Base-by-base conservation (phyloP, 2,329 filamentous ascomycete genomes). In the Dothideomycetidae sp. region DNA sequence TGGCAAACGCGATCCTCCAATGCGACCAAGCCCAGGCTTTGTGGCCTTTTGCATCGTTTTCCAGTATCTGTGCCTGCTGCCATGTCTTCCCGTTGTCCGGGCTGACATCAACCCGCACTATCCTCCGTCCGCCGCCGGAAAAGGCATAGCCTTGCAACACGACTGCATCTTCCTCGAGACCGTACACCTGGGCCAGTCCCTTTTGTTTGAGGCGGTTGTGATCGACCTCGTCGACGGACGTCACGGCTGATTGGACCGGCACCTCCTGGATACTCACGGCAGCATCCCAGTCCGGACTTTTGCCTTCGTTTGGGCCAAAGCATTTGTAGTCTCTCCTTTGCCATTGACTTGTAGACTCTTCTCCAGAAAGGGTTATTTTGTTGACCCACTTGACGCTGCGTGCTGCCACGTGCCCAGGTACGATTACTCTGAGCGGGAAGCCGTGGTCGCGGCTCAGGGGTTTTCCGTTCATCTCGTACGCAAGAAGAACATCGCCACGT, bases 371-470 rank as follows among this genome's bases (percentile, higher is more conserved):
- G 0, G 70, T 66, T 37, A 81, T 73, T 31, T 69, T 68, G 43
- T 66, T 72, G 2, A 81, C 59, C 77, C 76, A 81, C 50, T 81
- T 81, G 45, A 79, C 75, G 4, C 70, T 75, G 2, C 76, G 65
- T 1, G 75, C 77, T 1, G 75, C 77, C 2, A 79, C 75, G 35
- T 73, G 68, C 0, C 77, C 77, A 0, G 76, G 73, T 1, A 52
- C 48, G 3, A 52, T 35, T 2, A 48, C 45, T 9, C 47, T 41
- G 31, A 52, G 40, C 1, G 77, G 77, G 46, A 67, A 80, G 0
- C 77, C 77, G 46, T 81, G 77, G 42, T 80, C 75, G 2, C 64
- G 66, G 0, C 75, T 73, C 1, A 81, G 58, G 0, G 71, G 62
- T 40, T 67, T 51, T 34, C 71, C 75, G 44, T 81, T 81, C 77